These are phyloP conservation scores for Umbellularia californica DNA, from an alignment of 164 flowering plant species.

Conservation along the genomic window DNA sequence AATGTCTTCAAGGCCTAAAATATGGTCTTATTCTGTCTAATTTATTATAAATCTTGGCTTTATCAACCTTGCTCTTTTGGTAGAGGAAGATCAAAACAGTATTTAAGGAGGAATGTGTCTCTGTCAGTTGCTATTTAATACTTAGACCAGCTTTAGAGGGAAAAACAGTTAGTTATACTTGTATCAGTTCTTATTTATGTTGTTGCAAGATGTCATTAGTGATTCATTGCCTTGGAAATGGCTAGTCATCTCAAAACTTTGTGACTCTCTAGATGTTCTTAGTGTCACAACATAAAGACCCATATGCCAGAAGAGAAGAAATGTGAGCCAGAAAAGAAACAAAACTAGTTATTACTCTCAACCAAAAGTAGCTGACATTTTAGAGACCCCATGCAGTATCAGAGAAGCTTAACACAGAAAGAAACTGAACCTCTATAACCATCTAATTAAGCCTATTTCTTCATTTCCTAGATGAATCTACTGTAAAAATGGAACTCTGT, in stretches of 20 bases:
- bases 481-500: too few relatives aligned
- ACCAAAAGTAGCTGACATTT: constrained; percentile 9
- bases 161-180: too few relatives aligned
- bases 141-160: neutral
- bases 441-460: neutral
- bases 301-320: neutral
- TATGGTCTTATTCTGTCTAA: neutral
- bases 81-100: neutral
- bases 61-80: neutral
- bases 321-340: constrained; percentile 26
- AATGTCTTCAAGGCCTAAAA: neutral
- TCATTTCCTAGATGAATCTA: neutral
- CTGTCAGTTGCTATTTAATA: neutral
- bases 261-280: neutral
- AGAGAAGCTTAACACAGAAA: neutral
- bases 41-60: neutral
- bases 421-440: neutral
- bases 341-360: constrained; percentile 22
- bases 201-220: too few relatives aligned
- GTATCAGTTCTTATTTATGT: too few relatives aligned
- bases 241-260: neutral
- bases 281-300: neutral
- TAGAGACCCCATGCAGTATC: constrained; percentile 14
- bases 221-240: neutral
- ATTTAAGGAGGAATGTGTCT: neutral